phyloP scores from a whole-genome alignment of 2,329 filamentous ascomycete species.

The Aureobasidium sp. region DNA sequence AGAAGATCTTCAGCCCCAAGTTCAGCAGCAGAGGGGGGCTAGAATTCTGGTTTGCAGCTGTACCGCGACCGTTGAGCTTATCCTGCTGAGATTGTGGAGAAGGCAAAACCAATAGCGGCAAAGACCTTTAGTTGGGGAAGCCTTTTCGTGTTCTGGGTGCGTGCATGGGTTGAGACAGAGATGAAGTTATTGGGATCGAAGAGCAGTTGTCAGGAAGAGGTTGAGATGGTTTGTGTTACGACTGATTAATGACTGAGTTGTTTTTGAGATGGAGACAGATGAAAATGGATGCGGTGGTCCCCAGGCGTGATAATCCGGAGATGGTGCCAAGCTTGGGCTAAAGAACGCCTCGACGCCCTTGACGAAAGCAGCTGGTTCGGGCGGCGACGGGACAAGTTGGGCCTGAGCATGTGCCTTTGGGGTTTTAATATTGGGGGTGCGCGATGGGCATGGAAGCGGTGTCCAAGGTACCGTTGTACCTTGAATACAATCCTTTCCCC shows the following conservation, averaged over 20 bases:
- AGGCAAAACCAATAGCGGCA: conserved; percentile 2
- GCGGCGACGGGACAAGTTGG: conserved; percentile 7
- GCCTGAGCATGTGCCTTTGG: neutral
- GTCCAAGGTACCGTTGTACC: conserved; percentile 1
- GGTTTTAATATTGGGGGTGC: neutral
- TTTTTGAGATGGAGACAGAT: too few species aligned
- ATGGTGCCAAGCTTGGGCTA: neutral
- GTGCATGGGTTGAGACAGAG: neutral
- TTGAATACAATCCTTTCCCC: neutral
- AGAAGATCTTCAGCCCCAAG: neutral
- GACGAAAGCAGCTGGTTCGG: conserved; percentile 6
- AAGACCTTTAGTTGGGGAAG: neutral
- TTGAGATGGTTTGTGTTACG: neutral
- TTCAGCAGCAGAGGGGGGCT: neutral
- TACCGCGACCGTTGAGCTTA: conserved; percentile 4
- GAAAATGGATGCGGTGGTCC: neutral
- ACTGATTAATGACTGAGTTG: too few species aligned
- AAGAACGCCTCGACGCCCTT: conserved; percentile 4
- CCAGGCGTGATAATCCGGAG: neutral
- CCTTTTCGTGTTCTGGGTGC: neutral
- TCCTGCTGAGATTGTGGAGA: conserved; percentile 8
- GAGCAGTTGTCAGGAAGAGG: neutral
- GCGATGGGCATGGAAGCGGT: conserved; percentile 1
- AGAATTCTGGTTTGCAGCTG: neutral
- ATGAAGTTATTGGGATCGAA: neutral